Conservation (phyloP, 2,329 filamentous ascomycete species). For the Microsporum canis region DNA sequence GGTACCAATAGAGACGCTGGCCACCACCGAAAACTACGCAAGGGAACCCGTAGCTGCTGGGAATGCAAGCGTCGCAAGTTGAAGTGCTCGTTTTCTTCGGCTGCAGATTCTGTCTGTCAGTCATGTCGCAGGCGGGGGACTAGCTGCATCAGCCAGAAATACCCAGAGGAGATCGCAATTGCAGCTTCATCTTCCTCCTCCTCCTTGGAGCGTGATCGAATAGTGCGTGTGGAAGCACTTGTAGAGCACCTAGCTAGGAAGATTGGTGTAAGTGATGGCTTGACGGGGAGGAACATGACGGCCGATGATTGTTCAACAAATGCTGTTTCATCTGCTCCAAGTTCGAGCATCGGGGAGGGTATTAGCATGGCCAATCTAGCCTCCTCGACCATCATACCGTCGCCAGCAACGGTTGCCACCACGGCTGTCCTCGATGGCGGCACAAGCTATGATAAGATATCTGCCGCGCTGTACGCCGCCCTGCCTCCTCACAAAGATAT, state of each 20-base stretch:
- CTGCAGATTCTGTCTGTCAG: constrained; percentile 17
- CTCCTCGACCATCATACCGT: neutral
- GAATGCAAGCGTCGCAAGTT: constrained; percentile 26
- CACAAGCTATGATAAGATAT: neutral
- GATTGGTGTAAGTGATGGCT: constrained; percentile 10
- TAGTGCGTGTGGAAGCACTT: neutral
- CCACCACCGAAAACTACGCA: constrained; percentile 21
- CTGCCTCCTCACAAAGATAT: neutral
- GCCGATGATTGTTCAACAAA: neutral
- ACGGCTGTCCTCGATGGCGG: neutral
- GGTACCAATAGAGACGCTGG: neutral
- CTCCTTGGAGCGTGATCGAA: neutral
- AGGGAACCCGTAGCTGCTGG: constrained; percentile 28
- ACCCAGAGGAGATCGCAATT: constrained; percentile 26
- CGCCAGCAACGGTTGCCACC: neutral
- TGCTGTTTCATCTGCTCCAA: neutral
- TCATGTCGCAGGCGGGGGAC: constrained; percentile 21
- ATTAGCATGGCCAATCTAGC: neutral
- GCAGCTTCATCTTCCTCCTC: neutral
- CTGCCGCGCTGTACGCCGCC: neutral
- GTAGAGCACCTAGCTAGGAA: neutral
- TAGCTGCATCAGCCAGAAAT: constrained; percentile 39
- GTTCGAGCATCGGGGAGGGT: neutral
- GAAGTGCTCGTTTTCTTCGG: constrained; percentile 21
- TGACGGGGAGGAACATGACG: neutral